Conservation (phyloP, 2,329 filamentous ascomycete species). For the Aspergillus quadricinctus region DNA sequence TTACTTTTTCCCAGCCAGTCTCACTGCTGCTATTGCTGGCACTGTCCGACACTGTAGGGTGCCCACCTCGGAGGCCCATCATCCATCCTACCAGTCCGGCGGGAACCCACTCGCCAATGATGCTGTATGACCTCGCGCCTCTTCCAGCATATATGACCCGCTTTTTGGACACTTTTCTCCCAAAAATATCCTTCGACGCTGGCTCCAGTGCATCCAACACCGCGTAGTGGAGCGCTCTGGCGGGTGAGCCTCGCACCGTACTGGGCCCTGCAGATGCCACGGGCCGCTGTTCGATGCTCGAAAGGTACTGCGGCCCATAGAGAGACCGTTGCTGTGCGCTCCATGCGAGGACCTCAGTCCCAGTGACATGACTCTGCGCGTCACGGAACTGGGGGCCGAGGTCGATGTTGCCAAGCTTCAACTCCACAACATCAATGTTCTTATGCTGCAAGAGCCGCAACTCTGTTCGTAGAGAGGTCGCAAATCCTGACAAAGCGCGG, state of each 20-base stretch:
- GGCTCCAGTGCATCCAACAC: conserved; percentile 83
- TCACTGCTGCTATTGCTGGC: conserved; percentile 32
- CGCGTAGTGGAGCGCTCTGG: conserved; percentile 76
- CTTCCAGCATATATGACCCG: conserved; percentile 74
- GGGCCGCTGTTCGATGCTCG: conserved; percentile 40
- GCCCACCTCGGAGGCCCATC: conserved; percentile 65
- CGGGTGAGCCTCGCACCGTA: conserved; percentile 59
- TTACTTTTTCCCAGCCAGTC: conserved; percentile 32
- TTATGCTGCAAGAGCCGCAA: conserved; percentile 62
- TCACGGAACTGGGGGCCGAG: conserved; percentile 58
- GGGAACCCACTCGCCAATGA: conserved; percentile 79
- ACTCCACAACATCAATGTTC: conserved; percentile 69
- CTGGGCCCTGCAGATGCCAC: conserved; percentile 37
- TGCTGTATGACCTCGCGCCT: conserved; percentile 76
- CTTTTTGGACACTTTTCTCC: conserved; percentile 31
- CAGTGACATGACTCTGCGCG: conserved; percentile 39
- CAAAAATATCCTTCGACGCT: conserved; percentile 35
- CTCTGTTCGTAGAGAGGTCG: conserved; percentile 74
- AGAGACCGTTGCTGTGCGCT: conserved; percentile 50
- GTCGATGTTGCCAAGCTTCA: conserved; percentile 90
- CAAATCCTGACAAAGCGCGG: conserved; percentile 81
- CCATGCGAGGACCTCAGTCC: conserved; percentile 60
- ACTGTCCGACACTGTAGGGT: conserved; percentile 16
- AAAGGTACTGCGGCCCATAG: conserved; percentile 39
- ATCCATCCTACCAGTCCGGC: conserved; percentile 81